Evolutionary conservation across 306 rosid species (phyloP), one percentile per base, ranked within the genome.

Genomic region (Glycine soja): DNA sequence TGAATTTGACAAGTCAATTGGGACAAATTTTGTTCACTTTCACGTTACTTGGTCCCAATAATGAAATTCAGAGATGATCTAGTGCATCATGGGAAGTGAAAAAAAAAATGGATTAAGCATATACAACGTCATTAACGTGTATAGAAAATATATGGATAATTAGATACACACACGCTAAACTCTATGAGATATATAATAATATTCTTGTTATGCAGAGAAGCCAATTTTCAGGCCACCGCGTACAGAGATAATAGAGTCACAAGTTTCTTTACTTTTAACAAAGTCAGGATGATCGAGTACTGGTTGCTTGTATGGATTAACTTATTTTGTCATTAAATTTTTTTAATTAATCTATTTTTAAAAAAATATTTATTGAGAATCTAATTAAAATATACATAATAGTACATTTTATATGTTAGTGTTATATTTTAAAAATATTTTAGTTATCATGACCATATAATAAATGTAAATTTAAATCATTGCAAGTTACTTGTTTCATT

Each of bases 1-100:
- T 80, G 74, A 62, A 80, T 15, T 61, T 74, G 67, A 59, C 6
- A 77, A 70, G n/a, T 34, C 36, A 64, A 36, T 50, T 4, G 13
- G 8, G 76, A 66, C 75, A 66, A 66, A 18, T 16, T 32, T 81
- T 53, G 75, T 52, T 46, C 15, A 30, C 9, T 10, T 15, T 24
- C 30, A 24, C 30, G 30, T 24, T 1, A 24, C 30, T 24, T 24
- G 30, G 30, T 24, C 30, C 30, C 2, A 53, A n/a, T 15, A 2
- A 51, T 51, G 56, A 64, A 58, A 24, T 34, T 15, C 15, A 73
- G 36, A 38, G n/a, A 73, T 34, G 32, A 34, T 34, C 0, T 38
- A 38, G 6, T 74, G 68, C 43, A 74, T 18, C 54, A 42, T 42
- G 53, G 24, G 66, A 74, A 40, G 43, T 6, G 42, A 10, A 56